phyloP scores from a whole-genome alignment of 768 basidiomycete genomes.

The Erythrobasidium yunnanense region DNA sequence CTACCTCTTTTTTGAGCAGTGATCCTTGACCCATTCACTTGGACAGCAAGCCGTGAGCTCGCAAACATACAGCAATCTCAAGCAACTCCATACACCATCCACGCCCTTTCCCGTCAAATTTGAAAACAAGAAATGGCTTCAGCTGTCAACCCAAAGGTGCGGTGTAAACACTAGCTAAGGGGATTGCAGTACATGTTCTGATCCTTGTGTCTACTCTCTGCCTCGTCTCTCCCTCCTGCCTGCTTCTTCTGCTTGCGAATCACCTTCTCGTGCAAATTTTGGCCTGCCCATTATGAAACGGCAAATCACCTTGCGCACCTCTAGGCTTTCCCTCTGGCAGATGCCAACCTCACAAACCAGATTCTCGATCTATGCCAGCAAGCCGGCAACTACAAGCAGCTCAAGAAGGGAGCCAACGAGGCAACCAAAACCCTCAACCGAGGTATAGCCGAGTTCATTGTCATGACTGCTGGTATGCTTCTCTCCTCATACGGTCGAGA shows the following conservation, averaged over 20 bases:
- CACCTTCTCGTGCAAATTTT: too few relatives aligned
- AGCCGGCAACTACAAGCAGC: slow-evolving; percentile 91
- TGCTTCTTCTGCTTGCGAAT: too few relatives aligned
- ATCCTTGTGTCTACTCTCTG: too few relatives aligned
- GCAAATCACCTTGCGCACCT: too few relatives aligned
- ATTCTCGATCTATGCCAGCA: slow-evolving; percentile 90
- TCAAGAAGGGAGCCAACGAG: slow-evolving; percentile 99
- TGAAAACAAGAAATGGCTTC: not conserved
- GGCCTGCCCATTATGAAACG: too few relatives aligned
- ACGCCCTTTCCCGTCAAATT: too few relatives aligned
- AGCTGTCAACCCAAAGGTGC: not conserved
- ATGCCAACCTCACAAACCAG: slow-evolving; percentile 81
- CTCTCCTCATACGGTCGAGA: not conserved
- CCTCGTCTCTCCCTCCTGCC: too few relatives aligned
- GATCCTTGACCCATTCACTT: too few relatives aligned
- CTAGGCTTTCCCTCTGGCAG: slow-evolving; percentile 47
- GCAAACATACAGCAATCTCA: not conserved
- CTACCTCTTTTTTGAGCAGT: too few relatives aligned
- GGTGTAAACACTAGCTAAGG: too few relatives aligned
- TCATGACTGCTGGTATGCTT: slow-evolving; percentile 56
- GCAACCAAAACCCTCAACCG: slow-evolving; percentile 88
- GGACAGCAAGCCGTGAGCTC: not conserved
- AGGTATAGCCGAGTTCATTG: slow-evolving; percentile 93
- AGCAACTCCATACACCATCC: not conserved
- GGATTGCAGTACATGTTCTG: too few relatives aligned